phyloP scores from a whole-genome alignment of 1,284 basidiomycete species.

The Irpex sp. region DNA sequence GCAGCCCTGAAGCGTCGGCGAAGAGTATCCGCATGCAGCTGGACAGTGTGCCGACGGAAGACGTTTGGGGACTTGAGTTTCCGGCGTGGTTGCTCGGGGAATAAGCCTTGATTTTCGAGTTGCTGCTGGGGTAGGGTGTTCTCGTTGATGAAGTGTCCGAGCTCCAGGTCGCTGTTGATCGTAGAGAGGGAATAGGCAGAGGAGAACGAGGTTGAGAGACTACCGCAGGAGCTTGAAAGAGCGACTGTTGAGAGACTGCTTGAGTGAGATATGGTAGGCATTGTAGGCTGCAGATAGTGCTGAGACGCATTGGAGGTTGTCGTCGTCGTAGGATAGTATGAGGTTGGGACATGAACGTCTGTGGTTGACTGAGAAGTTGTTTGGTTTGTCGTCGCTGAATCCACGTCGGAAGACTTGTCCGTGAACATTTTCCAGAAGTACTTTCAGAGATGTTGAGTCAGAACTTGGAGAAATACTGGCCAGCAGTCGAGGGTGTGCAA shows the following conservation, averaged over 20 bases:
- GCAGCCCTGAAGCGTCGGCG: not conserved
- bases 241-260: not conserved
- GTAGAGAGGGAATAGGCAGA: not conserved
- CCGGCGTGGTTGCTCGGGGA: not conserved
- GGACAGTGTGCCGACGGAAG: not conserved
- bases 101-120: not conserved
- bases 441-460: no score
- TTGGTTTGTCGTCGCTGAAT: no score
- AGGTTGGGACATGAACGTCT: no score
- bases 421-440: no score
- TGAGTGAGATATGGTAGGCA: not conserved
- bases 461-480: no score
- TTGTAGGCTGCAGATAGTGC: not conserved
- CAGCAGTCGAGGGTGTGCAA: no score
- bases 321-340: not conserved
- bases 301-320: not conserved
- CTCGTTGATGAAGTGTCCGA: not conserved
- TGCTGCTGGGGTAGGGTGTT: not conserved
- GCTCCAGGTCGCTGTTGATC: not conserved
- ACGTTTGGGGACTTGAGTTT: not conserved
- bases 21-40: not conserved
- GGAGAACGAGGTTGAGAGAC: not conserved
- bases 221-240: not conserved
- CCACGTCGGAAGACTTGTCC: no score
- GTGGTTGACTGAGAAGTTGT: no score